Evolutionary conservation across 768 basidiomycete species (phyloP), one percentile per base, ranked within the genome.

Genomic region (Kwoniella europaea): DNA sequence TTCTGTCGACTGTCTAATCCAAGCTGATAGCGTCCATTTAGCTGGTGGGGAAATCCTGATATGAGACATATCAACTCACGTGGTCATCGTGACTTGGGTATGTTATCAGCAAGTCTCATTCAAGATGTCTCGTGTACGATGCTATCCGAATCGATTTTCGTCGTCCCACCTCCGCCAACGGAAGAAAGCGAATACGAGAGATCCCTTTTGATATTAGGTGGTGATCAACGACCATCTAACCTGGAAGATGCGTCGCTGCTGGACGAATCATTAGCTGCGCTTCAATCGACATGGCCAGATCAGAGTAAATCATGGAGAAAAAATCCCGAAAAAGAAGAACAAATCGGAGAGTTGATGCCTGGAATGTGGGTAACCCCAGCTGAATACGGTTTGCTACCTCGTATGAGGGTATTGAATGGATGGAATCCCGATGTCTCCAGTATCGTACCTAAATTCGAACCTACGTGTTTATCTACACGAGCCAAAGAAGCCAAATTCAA

Each of bases 1-100:
- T n/a, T n/a, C n/a, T n/a, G n/a, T n/a, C n/a, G n/a, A n/a, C n/a
- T n/a, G n/a, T n/a, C n/a, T n/a, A n/a, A n/a, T n/a, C 9, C 64
- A 1, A 15, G n/a, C 10, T 10, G 9, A 29, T 41, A 18, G 62
- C 63, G 12, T 55, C 10, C n/a, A 1, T 13, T 56, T 35, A 82
- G 81, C 67, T 81, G 65, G 55, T 83, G 82, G 82, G 74, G 78
- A 29, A 77, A 81, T 44, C 79, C 81, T 6, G 82, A 83, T 61
- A 75, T 72, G n/a, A 73, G 82, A 4, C 82, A 83, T 59, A 61
- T 83, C 74, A 82, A 82, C 58, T 52, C 75, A 1, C 69, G 74
- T 5, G 81, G 82, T 0, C 82, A 83, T 65, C 76, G 75, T 4
- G 82, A 83, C 64, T 70, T 83, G 13, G 76, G 75, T 1, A 81